A percentile compares a stretch with the other conserved stretches of the same genome.
These are phyloP conservation scores for Nigrograna mackinnonii DNA, from an alignment of 2,329 filamentous ascomycete species.

Conservation along the genomic window DNA sequence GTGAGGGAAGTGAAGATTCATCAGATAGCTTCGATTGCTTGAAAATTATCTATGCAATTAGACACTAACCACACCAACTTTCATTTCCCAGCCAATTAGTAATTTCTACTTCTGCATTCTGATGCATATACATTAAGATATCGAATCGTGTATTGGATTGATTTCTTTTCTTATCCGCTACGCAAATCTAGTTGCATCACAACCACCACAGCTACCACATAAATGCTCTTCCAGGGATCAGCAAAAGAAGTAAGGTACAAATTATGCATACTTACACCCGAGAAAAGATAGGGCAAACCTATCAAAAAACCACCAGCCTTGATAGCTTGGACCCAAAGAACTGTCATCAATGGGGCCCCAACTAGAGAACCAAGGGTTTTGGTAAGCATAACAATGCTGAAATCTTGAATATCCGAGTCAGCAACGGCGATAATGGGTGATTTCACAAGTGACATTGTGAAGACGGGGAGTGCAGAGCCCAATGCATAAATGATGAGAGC, in stretches of 20 bases:
- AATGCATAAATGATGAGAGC: slow-evolving; percentile 41
- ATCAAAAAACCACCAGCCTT: slow-evolving; percentile 31
- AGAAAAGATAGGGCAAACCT: slow-evolving; percentile 39
- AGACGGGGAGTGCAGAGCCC: slow-evolving; percentile 42
- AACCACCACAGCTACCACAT: slow-evolving; percentile 14
- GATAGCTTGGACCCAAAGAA: slow-evolving; percentile 40
- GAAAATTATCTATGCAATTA: too few species aligned
- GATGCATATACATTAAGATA: too few species aligned
- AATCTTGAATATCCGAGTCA: slow-evolving; percentile 34
- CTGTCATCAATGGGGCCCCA: slow-evolving; percentile 40
- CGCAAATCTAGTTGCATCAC: slow-evolving; percentile 11
- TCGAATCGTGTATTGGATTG: too few species aligned
- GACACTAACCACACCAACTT: too few species aligned
- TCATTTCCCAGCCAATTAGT: too few species aligned
- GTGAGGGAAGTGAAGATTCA: too few species aligned
- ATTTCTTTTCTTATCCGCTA: too few species aligned
- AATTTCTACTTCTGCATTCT: too few species aligned
- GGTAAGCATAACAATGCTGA: slow-evolving; percentile 41
- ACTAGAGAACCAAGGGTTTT: slow-evolving; percentile 40
- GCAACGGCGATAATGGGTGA: slow-evolving; percentile 31
- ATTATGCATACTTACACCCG: slow-evolving; percentile 30
- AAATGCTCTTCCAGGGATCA: slow-evolving; percentile 8
- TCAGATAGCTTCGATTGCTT: too few species aligned
- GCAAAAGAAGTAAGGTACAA: not conserved
- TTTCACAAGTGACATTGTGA: slow-evolving; percentile 42